These are phyloP conservation scores for Fusarium anguioides DNA, from an alignment of 2,329 filamentous ascomycete genomes.

Conservation along the genomic window DNA sequence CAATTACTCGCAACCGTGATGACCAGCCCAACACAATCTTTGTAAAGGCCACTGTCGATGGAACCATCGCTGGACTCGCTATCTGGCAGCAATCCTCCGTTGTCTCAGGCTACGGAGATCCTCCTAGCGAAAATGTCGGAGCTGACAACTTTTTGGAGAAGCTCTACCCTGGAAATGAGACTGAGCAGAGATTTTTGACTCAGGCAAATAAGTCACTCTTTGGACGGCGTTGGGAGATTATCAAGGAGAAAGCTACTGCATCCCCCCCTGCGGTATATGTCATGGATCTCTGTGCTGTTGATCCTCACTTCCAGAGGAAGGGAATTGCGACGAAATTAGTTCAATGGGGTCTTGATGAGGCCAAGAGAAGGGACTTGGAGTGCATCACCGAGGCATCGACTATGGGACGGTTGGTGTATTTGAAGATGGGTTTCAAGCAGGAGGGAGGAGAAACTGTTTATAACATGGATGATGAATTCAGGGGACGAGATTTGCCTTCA, in stretches of 20 bases:
- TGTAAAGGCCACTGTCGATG: constrained; percentile 62
- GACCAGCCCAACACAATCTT: constrained; percentile 63
- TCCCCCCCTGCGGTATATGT: constrained; percentile 59
- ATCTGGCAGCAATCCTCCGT: constrained; percentile 66
- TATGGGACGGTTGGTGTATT: constrained; percentile 61
- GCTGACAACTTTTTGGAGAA: constrained; percentile 47
- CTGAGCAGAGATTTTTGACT: constrained; percentile 58
- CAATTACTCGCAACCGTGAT: constrained; percentile 52
- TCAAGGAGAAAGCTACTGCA: constrained; percentile 53
- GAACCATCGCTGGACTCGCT: constrained; percentile 61
- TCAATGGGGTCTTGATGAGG: constrained; percentile 60
- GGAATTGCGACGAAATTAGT: constrained; percentile 60
- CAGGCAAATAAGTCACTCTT: constrained; percentile 59
- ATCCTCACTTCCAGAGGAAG: constrained; percentile 64
- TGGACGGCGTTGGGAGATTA: constrained; percentile 55
- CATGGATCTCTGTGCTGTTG: constrained; percentile 63
- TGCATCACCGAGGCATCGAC: constrained; percentile 58
- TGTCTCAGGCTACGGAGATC: constrained; percentile 60
- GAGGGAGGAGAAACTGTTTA: constrained; percentile 57
- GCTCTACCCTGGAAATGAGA: constrained; percentile 56
- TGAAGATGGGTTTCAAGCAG: constrained; percentile 57
- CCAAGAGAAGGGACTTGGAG: constrained; percentile 54
- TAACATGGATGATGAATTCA: constrained; percentile 57
- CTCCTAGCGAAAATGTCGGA: constrained; percentile 48
- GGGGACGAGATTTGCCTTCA: constrained; percentile 50